Evolutionary conservation across 768 basidiomycete species (phyloP).

Genomic region (Suillus americanus): DNA sequence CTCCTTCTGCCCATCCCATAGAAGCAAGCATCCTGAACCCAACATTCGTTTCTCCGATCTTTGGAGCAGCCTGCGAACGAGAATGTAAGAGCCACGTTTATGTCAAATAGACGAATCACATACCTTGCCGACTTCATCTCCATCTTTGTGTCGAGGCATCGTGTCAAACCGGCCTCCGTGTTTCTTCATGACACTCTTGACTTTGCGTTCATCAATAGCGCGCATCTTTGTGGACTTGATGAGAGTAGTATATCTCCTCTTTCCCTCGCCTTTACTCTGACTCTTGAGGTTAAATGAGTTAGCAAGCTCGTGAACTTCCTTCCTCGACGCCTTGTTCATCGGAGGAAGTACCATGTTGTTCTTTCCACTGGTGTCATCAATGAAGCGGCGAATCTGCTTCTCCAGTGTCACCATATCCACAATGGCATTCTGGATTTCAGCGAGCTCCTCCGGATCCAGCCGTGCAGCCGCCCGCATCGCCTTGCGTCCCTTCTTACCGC

Average conservation of each 20-base stretch:
- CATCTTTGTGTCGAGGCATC: slow-evolving; percentile 65
- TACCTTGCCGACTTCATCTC: slow-evolving; percentile 85
- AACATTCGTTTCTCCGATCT: slow-evolving; percentile 75
- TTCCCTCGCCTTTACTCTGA: slow-evolving; percentile 68
- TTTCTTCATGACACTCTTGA: slow-evolving; percentile 44
- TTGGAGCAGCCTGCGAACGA: slow-evolving; percentile 64
- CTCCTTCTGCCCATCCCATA: slow-evolving; percentile 93
- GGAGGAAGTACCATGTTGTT: slow-evolving; percentile 71
- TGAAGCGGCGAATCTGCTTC: slow-evolving; percentile 67
- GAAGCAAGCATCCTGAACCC: slow-evolving; percentile 85
- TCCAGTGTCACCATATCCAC: slow-evolving; percentile 70
- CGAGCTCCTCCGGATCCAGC: slow-evolving; percentile 40
- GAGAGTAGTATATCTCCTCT: slow-evolving; percentile 74
- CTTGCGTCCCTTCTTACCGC: slow-evolving; percentile 68
- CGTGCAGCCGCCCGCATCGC: slow-evolving; percentile 59
- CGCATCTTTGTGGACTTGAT: slow-evolving; percentile 65
- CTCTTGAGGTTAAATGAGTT: slow-evolving; percentile 75
- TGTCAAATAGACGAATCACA: slow-evolving; percentile 15
- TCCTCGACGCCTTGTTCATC: slow-evolving; percentile 69
- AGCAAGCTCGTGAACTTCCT: slow-evolving; percentile 80
- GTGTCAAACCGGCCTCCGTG: slow-evolving; percentile 30
- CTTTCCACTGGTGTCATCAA: slow-evolving; percentile 51
- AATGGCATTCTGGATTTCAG: slow-evolving; percentile 46
- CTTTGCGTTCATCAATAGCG: slow-evolving; percentile 58
- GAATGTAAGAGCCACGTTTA: not conserved